Evolutionary conservation across 2,329 filamentous ascomycete genomes (phyloP).

Genomic region (Aureobasidium sp.): DNA sequence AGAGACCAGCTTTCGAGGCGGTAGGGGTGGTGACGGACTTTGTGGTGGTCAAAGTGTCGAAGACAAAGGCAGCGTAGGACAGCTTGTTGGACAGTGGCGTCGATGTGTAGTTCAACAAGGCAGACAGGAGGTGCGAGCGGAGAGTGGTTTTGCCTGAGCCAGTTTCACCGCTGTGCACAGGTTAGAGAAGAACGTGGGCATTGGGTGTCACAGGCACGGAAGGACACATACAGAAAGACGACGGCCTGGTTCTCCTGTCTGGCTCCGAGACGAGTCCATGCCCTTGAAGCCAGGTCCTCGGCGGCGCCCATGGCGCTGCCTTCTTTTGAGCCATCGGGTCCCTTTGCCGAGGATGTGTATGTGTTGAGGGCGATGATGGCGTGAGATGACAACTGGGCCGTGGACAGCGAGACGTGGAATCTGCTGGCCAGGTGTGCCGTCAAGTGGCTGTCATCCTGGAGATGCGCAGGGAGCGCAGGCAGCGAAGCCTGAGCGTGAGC

Average conservation of each 20-base stretch:
- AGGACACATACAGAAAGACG: conserved; percentile 69
- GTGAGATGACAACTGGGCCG: conserved; percentile 82
- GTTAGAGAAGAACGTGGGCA: conserved; percentile 17
- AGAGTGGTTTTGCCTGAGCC: conserved; percentile 94
- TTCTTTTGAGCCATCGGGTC: conserved; percentile 81
- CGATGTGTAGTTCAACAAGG: conserved; percentile 79
- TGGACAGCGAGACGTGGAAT: conserved; percentile 85
- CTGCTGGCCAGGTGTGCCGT: conserved; percentile 78
- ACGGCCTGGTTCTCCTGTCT: conserved; percentile 89
- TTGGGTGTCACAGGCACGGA: conserved; percentile 10
- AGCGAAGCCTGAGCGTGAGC: conserved; percentile 76
- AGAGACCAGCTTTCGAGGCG: conserved; percentile 89
- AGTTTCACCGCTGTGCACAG: conserved; percentile 68
- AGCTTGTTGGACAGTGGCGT: conserved; percentile 90
- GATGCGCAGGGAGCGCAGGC: conserved; percentile 76
- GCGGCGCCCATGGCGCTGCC: conserved; percentile 88
- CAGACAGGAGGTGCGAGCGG: conserved; percentile 76
- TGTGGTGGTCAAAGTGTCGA: conserved; percentile 92
- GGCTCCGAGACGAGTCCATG: conserved; percentile 75
- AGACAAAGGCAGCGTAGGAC: conserved; percentile 87
- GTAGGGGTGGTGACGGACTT: conserved; percentile 94
- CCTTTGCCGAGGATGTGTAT: conserved; percentile 80
- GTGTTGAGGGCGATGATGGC: conserved; percentile 90
- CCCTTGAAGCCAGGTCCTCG: conserved; percentile 81
- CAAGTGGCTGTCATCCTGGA: conserved; percentile 68